These are phyloP conservation scores for carrot (Daucus carota) DNA, from an alignment of 129 eudicot species.

Conservation along the genomic window DNA sequence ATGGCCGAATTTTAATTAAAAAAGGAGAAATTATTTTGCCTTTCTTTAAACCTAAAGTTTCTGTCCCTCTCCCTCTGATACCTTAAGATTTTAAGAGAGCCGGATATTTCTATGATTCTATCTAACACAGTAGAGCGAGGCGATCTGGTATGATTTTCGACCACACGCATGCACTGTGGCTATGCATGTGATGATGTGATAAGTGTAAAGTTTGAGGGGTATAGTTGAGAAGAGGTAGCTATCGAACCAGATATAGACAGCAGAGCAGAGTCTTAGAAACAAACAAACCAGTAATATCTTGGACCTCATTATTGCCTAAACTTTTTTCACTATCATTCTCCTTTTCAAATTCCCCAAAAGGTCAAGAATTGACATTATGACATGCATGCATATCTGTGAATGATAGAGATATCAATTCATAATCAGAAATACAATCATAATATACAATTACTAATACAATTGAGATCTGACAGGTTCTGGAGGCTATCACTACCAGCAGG, in stretches of 20 bases:
- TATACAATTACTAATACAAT: background rate
- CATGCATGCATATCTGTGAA: background rate
- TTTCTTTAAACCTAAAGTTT: background rate
- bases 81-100: background rate
- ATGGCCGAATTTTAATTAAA: too few species aligned
- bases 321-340: background rate
- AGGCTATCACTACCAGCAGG: constrained; percentile 68
- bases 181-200: background rate
- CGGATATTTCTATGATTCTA: too few species aligned
- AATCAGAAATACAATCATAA: background rate
- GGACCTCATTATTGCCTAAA: background rate
- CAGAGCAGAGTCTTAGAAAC: background rate
- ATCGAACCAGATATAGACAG: background rate
- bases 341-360: background rate
- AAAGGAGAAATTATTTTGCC: too few species aligned
- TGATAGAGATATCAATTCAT: background rate
- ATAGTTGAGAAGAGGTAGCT: constrained; percentile 3
- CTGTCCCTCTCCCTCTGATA: background rate
- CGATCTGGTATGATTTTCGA: constrained; percentile 1
- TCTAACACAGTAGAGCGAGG: background rate
- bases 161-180: background rate
- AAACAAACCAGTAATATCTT: background rate
- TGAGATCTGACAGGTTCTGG: constrained; percentile 59
- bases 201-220: constrained; percentile 1
- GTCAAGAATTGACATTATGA: background rate